A percentile compares a stretch with the other conserved stretches of the same genome.
Evolutionary conservation across 495 filamentous ascomycete genomes (phyloP).

Genomic region (Parathielavia hyrcaniae): DNA sequence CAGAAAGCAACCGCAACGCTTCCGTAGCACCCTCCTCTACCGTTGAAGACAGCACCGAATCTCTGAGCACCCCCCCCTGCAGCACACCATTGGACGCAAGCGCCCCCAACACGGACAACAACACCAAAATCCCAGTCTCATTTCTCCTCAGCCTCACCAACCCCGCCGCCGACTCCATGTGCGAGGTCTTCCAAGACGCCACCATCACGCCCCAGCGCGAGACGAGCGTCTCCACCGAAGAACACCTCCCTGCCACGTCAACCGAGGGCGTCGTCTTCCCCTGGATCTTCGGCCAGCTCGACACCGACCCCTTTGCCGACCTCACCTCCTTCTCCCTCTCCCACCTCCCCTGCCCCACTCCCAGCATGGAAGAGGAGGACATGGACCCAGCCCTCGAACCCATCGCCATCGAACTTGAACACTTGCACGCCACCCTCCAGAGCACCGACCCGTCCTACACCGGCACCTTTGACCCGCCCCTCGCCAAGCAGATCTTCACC

Average conservation of each 20-base stretch:
- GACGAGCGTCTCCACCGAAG: neutral
- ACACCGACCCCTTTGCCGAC: neutral
- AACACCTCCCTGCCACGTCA: neutral
- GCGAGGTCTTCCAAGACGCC: neutral
- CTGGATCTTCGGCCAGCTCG: neutral
- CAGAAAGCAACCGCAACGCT: neutral
- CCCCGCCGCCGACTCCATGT: slow-evolving; percentile 18
- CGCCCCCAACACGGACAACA: neutral
- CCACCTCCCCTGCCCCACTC: too few relatives aligned
- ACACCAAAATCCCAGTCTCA: slow-evolving; percentile 13
- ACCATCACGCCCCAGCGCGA: neutral
- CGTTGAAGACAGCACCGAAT: neutral
- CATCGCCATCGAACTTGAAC: neutral
- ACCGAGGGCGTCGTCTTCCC: neutral
- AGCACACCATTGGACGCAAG: too few relatives aligned
- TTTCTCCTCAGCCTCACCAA: slow-evolving; percentile 19
- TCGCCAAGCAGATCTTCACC: slow-evolving; percentile 26
- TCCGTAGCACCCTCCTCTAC: neutral
- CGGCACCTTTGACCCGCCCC: slow-evolving; percentile 24
- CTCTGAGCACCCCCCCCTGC: neutral
- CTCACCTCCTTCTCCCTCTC: neutral
- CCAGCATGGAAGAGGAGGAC: neutral
- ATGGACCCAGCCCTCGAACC: slow-evolving; percentile 1
- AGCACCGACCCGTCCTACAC: slow-evolving; percentile 2
- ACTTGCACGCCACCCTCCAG: neutral